Evolutionary conservation across 179 eudicot species (phyloP).

Genomic region (Silene vulgaris): DNA sequence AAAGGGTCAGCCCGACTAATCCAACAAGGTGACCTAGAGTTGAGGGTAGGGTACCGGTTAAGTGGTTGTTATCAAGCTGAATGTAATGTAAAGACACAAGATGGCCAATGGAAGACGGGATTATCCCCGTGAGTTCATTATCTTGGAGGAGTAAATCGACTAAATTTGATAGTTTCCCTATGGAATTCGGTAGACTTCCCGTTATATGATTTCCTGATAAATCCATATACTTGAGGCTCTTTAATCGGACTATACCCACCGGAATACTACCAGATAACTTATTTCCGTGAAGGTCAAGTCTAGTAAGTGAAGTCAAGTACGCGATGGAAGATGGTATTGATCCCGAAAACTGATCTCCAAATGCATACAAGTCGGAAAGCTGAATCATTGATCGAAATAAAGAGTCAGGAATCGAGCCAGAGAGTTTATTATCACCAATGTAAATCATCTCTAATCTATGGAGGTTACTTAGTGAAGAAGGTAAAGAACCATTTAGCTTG

Average conservation of each 20-base stretch:
- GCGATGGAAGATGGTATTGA: constrained; percentile 10
- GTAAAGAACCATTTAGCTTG: constrained; percentile 43
- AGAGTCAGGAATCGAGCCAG: constrained; percentile 37
- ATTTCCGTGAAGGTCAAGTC: not conserved
- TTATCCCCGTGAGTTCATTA: constrained; percentile 36
- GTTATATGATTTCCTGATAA: not conserved
- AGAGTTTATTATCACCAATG: constrained; percentile 36
- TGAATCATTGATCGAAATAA: constrained; percentile 37
- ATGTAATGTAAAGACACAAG: constrained; percentile 40
- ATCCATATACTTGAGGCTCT: not conserved
- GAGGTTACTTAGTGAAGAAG: constrained; percentile 37
- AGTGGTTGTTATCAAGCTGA: constrained; percentile 38
- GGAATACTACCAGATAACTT: not conserved
- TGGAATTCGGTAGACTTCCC: constrained; percentile 34
- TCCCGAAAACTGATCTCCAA: constrained; percentile 32
- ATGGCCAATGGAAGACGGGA: constrained; percentile 42
- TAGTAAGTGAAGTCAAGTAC: not conserved
- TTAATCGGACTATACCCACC: not conserved
- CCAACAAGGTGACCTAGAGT: constrained; percentile 41
- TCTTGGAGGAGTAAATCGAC: constrained; percentile 30
- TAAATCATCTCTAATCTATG: constrained; percentile 31
- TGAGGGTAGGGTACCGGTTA: constrained; percentile 43
- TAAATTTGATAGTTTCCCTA: constrained; percentile 42
- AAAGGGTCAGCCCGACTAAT: constrained; percentile 35
- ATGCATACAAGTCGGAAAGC: constrained; percentile 37